phyloP scores from a whole-genome alignment of 441 rosid species.

The Adansonia grandidieri region DNA sequence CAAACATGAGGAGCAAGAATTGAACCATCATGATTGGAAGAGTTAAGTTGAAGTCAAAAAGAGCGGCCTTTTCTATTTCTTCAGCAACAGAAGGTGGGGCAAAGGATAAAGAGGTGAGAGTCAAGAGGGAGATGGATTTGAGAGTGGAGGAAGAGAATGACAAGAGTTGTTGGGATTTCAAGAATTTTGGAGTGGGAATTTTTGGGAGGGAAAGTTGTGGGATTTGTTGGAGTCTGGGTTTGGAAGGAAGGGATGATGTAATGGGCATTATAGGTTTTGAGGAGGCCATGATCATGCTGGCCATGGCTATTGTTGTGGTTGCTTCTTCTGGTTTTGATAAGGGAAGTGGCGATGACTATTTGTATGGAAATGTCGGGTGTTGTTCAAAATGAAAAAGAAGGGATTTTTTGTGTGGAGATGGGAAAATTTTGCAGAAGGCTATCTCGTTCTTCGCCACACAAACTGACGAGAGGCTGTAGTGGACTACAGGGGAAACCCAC shows the following conservation, averaged over 20 bases:
- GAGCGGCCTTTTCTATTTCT: slow-evolving; percentile 78
- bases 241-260: neutral
- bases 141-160: slow-evolving; percentile 48
- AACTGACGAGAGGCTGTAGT: neutral
- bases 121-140: slow-evolving; percentile 63
- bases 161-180: slow-evolving; percentile 37
- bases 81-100: slow-evolving; percentile 74
- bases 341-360: neutral
- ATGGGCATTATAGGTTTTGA: neutral
- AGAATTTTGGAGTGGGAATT: slow-evolving; percentile 25
- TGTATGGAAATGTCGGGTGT: neutral
- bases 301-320: neutral
- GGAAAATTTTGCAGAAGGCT: neutral
- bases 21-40: slow-evolving; percentile 82
- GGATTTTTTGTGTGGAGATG: neutral
- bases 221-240: neutral
- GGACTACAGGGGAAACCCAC: too few species aligned
- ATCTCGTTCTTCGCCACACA: neutral
- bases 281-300: neutral
- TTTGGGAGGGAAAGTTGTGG: neutral
- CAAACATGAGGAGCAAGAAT: slow-evolving; percentile 79
- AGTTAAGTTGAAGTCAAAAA: slow-evolving; percentile 88
- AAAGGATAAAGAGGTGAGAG: slow-evolving; percentile 48
- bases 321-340: neutral
- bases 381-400: neutral